Base-by-base conservation (phyloP, 129 eudicot genomes). In the Sambucus nigra region DNA sequence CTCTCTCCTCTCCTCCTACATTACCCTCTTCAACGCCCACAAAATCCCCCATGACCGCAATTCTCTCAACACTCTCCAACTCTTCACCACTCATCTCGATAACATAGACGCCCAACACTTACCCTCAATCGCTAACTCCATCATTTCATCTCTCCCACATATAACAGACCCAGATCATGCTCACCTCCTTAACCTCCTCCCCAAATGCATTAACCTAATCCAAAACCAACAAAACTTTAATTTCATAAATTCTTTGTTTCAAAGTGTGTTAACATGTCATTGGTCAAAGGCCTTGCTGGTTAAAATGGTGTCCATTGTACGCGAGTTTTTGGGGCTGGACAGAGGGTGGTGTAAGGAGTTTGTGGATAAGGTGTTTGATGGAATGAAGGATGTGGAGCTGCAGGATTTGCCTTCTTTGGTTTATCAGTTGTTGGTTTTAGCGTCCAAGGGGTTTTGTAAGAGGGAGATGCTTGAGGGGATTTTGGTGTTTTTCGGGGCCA, bases 371-470 rank as follows among this genome's bases (percentile, higher is more conserved):
- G 80, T 81, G 66, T 81, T 86, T 47, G 71, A 48, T 58, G 71
- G 59, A 57, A 81, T 86, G 84, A 62, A 32, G 53, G 28, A 60
- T 25, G 84, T 78, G 12, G 92, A 86, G 21, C 51, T 86, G 62
- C 95, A 86, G 77, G 95, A 86, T 61, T 53, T 86, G 75, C 95
- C 95, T 0, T 76, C 80, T 3, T 40, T 86, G 52, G 81, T 81
- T 53, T 86, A 86, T 49, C 95, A 86, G 82, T 53, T 86, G 60
- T 53, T 86, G 68, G 87, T 86, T 9, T 58, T 81, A 73, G 95
- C 81, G 5, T 71, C 95, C 0, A 86, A 86, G 32, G 95, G 87
- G 38, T 79, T 86, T 59, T 22, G 76, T 27, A 81, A 78, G 61
- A 68, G 77, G 67, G 92, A 81, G 28, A 69, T 78, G 51, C 47